Conservation (phyloP, 148 eudicot genomes). For the Camellia granthamiana region DNA sequence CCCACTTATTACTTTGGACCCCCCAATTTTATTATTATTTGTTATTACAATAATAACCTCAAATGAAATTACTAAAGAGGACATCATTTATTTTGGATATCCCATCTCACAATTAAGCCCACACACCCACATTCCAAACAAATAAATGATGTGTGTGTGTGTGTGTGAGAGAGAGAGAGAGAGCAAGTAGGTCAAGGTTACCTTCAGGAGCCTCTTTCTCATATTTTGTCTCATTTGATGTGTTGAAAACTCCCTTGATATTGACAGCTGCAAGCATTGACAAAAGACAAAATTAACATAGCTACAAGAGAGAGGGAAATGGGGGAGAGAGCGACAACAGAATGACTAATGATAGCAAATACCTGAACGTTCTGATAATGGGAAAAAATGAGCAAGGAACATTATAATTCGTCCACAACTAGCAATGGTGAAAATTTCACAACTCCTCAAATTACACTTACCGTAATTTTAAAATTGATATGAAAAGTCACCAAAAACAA, state of each 20-base stretch:
- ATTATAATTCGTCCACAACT: constrained; percentile 88
- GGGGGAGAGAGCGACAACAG: constrained; percentile 2
- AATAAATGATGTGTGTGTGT: too few relatives aligned
- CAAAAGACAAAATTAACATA: background rate
- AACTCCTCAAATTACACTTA: background rate
- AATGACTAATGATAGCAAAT: background rate
- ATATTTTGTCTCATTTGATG: constrained; percentile 88
- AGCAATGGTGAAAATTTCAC: constrained; percentile 5
- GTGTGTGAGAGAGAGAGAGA: background rate
- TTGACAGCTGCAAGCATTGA: constrained; percentile 76
- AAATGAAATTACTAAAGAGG: too few relatives aligned
- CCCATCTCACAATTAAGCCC: too few relatives aligned
- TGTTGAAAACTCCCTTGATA: constrained; percentile 98
- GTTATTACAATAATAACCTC: too few relatives aligned
- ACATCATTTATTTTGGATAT: too few relatives aligned
- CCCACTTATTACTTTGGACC: too few relatives aligned
- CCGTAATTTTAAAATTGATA: background rate
- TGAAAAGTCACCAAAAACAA: background rate
- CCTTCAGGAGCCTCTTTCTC: constrained; percentile 91
- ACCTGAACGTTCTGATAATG: constrained; percentile 99
- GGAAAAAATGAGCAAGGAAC: constrained; percentile 99
- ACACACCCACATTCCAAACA: too few relatives aligned
- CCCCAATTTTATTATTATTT: too few relatives aligned
- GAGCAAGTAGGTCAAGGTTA: constrained; percentile 24
- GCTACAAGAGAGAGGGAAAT: background rate